These are phyloP conservation scores for Scheffersomyces segobiensis DNA, from an alignment of 1,139 yeast genomes.

Conservation along the genomic window DNA sequence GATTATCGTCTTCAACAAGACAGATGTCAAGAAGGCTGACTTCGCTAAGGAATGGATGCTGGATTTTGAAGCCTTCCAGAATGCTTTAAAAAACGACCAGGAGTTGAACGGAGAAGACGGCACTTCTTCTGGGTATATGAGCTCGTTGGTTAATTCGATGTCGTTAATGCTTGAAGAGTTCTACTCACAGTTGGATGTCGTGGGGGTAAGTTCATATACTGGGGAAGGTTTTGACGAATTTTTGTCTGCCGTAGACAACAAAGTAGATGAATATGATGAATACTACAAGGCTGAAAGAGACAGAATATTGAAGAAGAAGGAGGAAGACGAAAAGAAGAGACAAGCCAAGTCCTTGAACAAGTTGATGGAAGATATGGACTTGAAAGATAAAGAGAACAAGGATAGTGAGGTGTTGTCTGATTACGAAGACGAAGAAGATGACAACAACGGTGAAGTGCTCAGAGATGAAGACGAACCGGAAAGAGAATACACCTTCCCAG, in stretches of 20 bases:
- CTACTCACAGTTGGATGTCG: constrained; percentile 89
- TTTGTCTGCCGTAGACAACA: constrained; percentile 75
- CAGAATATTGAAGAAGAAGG: constrained; percentile 71
- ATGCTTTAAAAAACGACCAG: constrained; percentile 62
- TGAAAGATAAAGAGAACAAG: constrained; percentile 41
- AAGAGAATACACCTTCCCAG: constrained; percentile 77
- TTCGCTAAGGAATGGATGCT: constrained; percentile 98
- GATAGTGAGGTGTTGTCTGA: constrained; percentile 74
- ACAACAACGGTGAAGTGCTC: constrained; percentile 63
- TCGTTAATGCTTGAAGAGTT: constrained; percentile 95
- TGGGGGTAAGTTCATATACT: constrained; percentile 86
- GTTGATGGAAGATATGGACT: constrained; percentile 82
- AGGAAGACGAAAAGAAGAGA: constrained; percentile 68
- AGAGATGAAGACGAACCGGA: constrained; percentile 66
- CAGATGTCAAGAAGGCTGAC: constrained; percentile 80
- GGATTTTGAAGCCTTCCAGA: constrained; percentile 90
- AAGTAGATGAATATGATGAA: constrained; percentile 83
- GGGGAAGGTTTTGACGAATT: constrained; percentile 96
- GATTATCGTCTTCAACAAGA: constrained; percentile 95
- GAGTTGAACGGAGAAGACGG: constrained; percentile 69
- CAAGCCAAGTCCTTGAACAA: constrained; percentile 71
- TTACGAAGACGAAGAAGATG: constrained; percentile 49
- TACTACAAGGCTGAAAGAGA: constrained; percentile 88
- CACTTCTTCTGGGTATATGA: constrained; percentile 89
- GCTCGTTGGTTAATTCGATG: constrained; percentile 90